Conservation (phyloP, 345 rosid genomes). For the Syzygium aqueum region DNA sequence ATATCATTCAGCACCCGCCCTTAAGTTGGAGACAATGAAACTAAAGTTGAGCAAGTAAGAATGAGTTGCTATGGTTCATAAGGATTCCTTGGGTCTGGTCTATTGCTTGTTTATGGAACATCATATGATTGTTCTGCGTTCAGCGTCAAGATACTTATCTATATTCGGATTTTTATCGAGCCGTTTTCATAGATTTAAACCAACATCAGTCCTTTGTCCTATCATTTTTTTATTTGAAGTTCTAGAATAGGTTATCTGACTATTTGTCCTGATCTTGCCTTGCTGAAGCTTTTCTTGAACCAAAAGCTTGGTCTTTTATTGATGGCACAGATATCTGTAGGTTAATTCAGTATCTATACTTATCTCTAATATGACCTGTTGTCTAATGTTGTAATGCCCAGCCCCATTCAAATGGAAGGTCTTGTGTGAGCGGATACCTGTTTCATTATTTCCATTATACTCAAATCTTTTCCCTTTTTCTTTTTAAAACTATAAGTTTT, state of each 20-base stretch:
- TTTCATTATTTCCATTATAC: not conserved
- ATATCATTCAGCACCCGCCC: conserved; percentile 92
- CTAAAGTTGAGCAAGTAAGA: conserved; percentile 95
- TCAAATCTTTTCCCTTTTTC: not conserved
- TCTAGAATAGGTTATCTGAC: not conserved
- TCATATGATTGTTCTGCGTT: not conserved
- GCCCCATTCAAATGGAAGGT: not conserved
- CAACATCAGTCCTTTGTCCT: not conserved
- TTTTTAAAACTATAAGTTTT: not conserved
- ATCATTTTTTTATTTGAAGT: not conserved
- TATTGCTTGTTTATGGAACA: not conserved
- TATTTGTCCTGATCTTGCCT: not conserved
- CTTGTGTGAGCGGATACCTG: not conserved
- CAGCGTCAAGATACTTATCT: not conserved
- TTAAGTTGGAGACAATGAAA: conserved; percentile 89
- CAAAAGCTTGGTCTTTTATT: not conserved
- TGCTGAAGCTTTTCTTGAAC: not conserved
- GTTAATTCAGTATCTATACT: not conserved
- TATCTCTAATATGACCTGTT: not conserved
- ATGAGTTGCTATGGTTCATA: not conserved
- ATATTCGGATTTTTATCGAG: not conserved
- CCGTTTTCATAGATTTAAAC: not conserved
- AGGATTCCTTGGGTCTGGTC: not conserved
- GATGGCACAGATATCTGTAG: not conserved
- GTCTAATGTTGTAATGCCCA: not conserved